Base-by-base conservation (phyloP, 2,329 filamentous ascomycete genomes). In the Cladosporium sp. region DNA sequence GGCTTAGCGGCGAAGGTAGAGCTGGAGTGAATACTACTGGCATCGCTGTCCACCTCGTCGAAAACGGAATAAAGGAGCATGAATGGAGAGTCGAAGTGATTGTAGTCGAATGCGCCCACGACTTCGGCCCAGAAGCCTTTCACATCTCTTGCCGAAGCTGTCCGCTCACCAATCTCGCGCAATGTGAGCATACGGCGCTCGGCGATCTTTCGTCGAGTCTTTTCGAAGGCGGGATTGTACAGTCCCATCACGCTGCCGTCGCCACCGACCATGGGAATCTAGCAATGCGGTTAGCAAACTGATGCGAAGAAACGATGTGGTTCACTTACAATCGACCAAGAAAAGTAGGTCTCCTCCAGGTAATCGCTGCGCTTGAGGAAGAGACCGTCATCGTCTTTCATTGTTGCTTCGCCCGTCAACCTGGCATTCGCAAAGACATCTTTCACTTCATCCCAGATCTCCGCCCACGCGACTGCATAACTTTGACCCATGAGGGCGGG, bases 211-310 rank as follows among this genome's bases (percentile, higher is more conserved):
- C 89, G 81, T 20, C 88, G 76, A 1, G 90, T 94, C 67, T 91
- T 91, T 63, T 94, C 90, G 63, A 92, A 93, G 0, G 86, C 83
- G 2, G 89, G 89, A 66, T 92, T 92, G 70, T 91, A 92, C 0
- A 93, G 72, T 1, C 88, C 89, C 47, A 50, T 50, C 7, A 92
- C 87, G 12, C 83, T 83, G 2, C 90, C 90, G 59, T 91, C 86
- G 37, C 81, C 79, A 3, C 89, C 89, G 1, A 93, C 82, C 61
- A 93, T 78, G 0, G 90, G 90, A 24, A 93, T 87, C 42, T 45
- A 17, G 13, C 7, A 3, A 17, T 24, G n/a, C 8, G 7, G 13
- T 45, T 10, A 45, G 42, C 42, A 9, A 28, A 17, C 12, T 28
- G 28, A 9, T 32, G 12, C 28, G 8, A 32, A 32, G 2, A 32